Conservation (phyloP, 306 rosid species). For the Albizia julibrissin region DNA sequence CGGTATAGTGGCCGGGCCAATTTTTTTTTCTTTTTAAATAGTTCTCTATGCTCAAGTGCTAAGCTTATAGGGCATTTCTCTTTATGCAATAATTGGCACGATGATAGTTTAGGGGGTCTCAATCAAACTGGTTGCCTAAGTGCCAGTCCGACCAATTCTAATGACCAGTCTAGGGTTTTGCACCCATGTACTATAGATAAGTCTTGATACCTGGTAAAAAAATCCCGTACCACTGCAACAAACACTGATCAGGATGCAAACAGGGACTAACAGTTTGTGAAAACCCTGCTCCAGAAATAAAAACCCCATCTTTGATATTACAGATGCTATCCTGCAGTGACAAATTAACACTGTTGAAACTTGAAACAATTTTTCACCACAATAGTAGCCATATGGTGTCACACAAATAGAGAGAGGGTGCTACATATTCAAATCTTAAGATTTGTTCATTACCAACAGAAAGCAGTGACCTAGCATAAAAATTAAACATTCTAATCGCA, state of each 20-base stretch:
- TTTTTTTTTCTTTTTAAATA: not conserved
- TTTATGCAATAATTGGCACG: not conserved
- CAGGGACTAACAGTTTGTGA: slow-evolving; percentile 72
- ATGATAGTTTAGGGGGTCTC: not conserved
- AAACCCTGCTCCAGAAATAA: slow-evolving; percentile 92
- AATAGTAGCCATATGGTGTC: not conserved
- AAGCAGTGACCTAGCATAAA: not conserved
- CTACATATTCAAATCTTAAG: not conserved
- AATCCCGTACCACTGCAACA: slow-evolving; percentile 85
- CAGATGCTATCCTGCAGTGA: slow-evolving; percentile 90
- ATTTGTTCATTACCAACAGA: not conserved
- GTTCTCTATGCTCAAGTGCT: not conserved
- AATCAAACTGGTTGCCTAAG: not conserved
- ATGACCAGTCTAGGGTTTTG: not conserved
- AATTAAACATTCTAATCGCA: not conserved
- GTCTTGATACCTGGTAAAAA: slow-evolving; percentile 75
- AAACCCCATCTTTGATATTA: slow-evolving; percentile 95
- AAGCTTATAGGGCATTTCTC: not conserved
- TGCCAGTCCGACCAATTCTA: not conserved
- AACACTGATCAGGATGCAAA: slow-evolving; percentile 72
- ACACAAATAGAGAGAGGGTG: not conserved
- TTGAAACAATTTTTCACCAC: not conserved
- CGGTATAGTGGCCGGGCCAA: not conserved
- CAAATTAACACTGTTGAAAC: slow-evolving; percentile 18
- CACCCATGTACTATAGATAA: slow-evolving; percentile 3